Evolutionary conservation across 148 eudicot genomes (phyloP).

Genomic region (Selenicereus undatus): DNA sequence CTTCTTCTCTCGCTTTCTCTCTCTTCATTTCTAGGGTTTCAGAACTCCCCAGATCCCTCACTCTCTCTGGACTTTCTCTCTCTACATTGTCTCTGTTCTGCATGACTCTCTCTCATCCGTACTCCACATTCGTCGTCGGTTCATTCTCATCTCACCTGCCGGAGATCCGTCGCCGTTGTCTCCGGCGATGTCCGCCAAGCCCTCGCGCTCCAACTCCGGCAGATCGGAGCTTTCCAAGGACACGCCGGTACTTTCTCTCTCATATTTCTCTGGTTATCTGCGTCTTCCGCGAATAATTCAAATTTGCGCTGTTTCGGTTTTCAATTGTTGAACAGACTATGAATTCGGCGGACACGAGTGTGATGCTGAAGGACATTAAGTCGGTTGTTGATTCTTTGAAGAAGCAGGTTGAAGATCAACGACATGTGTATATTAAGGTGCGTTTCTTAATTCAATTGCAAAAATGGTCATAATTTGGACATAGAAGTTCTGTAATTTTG

Average conservation of each 20-base stretch:
- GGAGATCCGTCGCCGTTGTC: neutral
- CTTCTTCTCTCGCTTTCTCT: constrained; percentile 1
- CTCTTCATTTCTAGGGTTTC: constrained; percentile 28
- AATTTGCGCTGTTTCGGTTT: neutral
- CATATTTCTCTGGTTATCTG: neutral
- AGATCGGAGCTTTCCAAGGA: constrained; percentile 31
- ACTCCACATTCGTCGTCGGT: constrained; percentile 5
- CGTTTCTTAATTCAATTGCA: neutral
- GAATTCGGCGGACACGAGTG: constrained; percentile 23
- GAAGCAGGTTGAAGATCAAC: constrained; percentile 60
- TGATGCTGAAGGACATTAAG: constrained; percentile 40
- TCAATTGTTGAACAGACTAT: constrained; percentile 30
- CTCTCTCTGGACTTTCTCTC: neutral
- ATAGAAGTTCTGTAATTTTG: neutral
- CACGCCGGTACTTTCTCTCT: constrained; percentile 19
- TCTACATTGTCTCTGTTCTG: constrained; percentile 22
- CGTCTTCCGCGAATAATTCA: neutral
- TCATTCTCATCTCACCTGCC: neutral
- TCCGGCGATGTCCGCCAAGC: constrained; percentile 29
- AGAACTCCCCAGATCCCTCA: constrained; percentile 11
- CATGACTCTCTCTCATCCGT: constrained; percentile 8
- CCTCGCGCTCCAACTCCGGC: constrained; percentile 25
- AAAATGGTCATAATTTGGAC: neutral
- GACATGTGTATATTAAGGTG: constrained; percentile 62
- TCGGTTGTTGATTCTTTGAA: constrained; percentile 64